A percentile compares a stretch with the other conserved stretches of the same genome.
Conservation (phyloP, 2,329 filamentous ascomycete genomes). For the Cordyceps tenuipes region DNA sequence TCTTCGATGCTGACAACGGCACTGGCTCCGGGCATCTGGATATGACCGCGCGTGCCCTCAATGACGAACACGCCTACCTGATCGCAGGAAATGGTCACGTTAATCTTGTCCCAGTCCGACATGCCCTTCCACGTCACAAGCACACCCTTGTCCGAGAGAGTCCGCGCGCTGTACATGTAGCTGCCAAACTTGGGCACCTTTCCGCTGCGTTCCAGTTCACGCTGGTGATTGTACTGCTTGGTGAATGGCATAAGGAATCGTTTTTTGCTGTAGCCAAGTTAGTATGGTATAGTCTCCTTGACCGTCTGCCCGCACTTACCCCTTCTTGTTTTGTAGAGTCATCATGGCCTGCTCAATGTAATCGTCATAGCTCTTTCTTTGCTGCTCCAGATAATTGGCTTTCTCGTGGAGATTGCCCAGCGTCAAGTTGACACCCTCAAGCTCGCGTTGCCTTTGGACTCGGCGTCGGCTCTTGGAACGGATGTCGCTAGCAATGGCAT, state of each 20-base stretch:
- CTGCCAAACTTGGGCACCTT: slow-evolving; percentile 95
- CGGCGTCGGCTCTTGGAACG: slow-evolving; percentile 91
- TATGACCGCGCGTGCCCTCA: slow-evolving; percentile 82
- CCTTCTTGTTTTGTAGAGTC: slow-evolving; percentile 94
- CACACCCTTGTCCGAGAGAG: slow-evolving; percentile 86
- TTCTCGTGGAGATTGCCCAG: slow-evolving; percentile 72
- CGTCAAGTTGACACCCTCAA: slow-evolving; percentile 75
- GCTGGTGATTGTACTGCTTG: slow-evolving; percentile 97
- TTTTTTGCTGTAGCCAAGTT: slow-evolving; percentile 57
- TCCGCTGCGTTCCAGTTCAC: slow-evolving; percentile 84
- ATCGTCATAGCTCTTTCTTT: slow-evolving; percentile 96
- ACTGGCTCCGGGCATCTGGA: slow-evolving; percentile 91
- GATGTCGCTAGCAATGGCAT: slow-evolving; percentile 93
- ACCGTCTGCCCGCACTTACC: slow-evolving; percentile 38
- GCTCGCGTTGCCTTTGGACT: slow-evolving; percentile 82
- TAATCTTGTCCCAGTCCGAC: slow-evolving; percentile 80
- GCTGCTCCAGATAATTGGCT: slow-evolving; percentile 84
- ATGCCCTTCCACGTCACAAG: slow-evolving; percentile 87
- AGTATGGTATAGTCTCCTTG: slow-evolving; percentile 8
- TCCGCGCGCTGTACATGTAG: slow-evolving; percentile 91
- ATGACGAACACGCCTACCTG: slow-evolving; percentile 90
- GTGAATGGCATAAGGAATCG: slow-evolving; percentile 93
- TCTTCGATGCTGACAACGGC: slow-evolving; percentile 87
- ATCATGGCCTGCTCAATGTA: slow-evolving; percentile 99
- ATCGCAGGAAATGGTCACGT: slow-evolving; percentile 89